Conservation (phyloP, 2,329 filamentous ascomycete species). For the Diatrype stigma region DNA sequence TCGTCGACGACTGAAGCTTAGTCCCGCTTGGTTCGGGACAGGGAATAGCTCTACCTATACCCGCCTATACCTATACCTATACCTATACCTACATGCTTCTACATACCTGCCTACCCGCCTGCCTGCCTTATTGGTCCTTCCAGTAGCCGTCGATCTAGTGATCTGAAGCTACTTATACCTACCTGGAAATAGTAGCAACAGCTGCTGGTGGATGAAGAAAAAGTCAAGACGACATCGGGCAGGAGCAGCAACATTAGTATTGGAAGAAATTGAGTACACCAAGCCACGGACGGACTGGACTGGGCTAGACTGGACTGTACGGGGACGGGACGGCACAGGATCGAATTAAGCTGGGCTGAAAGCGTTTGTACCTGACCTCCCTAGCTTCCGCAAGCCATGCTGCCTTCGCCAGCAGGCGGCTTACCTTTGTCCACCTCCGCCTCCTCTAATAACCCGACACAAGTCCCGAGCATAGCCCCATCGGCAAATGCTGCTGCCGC, state of each 20-base stretch:
- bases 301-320: neutral
- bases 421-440: constrained; percentile 3
- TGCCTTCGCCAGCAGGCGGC: constrained; percentile 26
- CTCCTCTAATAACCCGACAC: neutral
- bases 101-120: neutral
- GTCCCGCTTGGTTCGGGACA: neutral
- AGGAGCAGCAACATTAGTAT: neutral
- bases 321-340: too few relatives aligned
- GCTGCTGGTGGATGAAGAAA: neutral
- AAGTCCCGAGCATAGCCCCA: constrained; percentile 20
- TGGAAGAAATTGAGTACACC: neutral
- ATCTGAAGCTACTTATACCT: neutral
- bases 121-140: neutral
- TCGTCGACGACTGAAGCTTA: neutral
- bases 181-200: neutral
- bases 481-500: constrained; percentile 17
- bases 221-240: neutral
- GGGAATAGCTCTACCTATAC: neutral
- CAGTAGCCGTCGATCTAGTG: neutral
- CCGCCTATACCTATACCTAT: too few relatives aligned
- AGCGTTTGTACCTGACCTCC: neutral
- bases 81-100: too few relatives aligned
- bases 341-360: neutral
- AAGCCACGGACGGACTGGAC: neutral
- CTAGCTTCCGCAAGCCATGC: constrained; percentile 20